Conservation (phyloP, 768 basidiomycete species). For the Pholiota microspora region DNA sequence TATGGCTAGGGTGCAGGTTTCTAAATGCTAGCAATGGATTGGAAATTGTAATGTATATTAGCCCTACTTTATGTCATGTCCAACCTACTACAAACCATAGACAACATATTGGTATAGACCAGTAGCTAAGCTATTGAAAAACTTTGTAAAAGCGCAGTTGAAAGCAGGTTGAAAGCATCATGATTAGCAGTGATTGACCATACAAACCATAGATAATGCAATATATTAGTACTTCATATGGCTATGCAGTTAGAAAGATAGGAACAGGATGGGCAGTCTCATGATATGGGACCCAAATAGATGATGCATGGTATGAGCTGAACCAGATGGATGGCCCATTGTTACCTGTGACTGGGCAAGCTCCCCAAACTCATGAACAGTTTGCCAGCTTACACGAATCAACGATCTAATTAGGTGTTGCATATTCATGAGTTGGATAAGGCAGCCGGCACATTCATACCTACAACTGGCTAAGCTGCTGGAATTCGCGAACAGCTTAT, state of each 20-base stretch:
- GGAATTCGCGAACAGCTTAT: no score
- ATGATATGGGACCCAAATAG: background rate
- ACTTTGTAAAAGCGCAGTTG: no score
- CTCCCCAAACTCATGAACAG: no score
- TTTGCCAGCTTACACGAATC: no score
- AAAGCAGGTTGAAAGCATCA: background rate
- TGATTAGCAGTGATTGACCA: background rate
- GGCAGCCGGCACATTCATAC: no score
- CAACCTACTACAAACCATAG: background rate
- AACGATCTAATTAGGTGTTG: no score
- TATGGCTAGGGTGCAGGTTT: background rate
- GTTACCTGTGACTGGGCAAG: no score
- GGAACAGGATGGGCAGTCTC: background rate
- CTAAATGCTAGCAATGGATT: background rate
- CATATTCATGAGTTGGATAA: no score
- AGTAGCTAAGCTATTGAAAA: no score
- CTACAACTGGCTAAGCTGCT: no score
- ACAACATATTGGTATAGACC: background rate
- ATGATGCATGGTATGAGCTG: no score
- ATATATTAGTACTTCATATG: background rate
- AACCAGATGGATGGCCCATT: no score
- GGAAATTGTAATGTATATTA: background rate
- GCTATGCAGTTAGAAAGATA: background rate
- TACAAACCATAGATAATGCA: background rate
- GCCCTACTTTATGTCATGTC: background rate